These are phyloP conservation scores for Juglanconis sp. DNA, from an alignment of 2,329 filamentous ascomycete genomes.

Conservation along the genomic window DNA sequence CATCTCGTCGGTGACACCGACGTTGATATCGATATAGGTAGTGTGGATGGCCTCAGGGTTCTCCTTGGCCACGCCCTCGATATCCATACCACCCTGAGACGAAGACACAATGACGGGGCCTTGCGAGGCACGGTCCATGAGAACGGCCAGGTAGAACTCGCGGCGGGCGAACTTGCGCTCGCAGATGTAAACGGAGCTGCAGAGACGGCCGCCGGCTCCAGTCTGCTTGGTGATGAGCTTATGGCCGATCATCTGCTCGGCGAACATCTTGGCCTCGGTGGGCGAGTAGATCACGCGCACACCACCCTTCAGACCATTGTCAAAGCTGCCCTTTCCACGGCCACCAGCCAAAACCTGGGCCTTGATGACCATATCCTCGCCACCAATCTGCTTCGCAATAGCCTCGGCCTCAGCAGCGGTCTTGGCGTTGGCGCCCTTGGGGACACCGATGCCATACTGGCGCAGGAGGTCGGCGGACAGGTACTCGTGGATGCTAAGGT, in stretches of 20 bases:
- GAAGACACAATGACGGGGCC: conserved; percentile 94
- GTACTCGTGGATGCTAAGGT: conserved; percentile 97
- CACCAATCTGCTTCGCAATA: conserved; percentile 85
- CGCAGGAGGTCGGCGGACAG: conserved; percentile 88
- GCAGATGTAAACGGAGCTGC: conserved; percentile 97
- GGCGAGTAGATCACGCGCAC: conserved; percentile 99
- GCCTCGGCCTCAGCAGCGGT: conserved; percentile 83
- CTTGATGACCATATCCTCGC: conserved; percentile 99
- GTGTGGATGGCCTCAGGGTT: conserved; percentile 93
- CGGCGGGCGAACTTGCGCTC: conserved; percentile 99
- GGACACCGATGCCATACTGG: conserved; percentile 93
- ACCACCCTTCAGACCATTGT: conserved; percentile 98
- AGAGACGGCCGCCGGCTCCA: conserved; percentile 85
- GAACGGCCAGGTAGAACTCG: conserved; percentile 97
- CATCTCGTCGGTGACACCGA: conserved; percentile 92
- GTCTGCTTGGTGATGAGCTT: conserved; percentile 99
- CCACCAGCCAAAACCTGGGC: conserved; percentile 97
- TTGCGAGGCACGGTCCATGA: conserved; percentile 95
- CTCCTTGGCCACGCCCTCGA: conserved; percentile 97
- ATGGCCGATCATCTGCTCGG: conserved; percentile 99
- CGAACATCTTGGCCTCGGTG: conserved; percentile 94
- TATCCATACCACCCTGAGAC: conserved; percentile 98
- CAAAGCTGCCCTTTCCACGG: conserved; percentile 95
- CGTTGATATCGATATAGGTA: conserved; percentile 89
- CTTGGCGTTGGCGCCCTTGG: conserved; percentile 82